Evolutionary conservation across 495 filamentous ascomycete genomes (phyloP).

Genomic region (Chlorociboria aeruginascens): DNA sequence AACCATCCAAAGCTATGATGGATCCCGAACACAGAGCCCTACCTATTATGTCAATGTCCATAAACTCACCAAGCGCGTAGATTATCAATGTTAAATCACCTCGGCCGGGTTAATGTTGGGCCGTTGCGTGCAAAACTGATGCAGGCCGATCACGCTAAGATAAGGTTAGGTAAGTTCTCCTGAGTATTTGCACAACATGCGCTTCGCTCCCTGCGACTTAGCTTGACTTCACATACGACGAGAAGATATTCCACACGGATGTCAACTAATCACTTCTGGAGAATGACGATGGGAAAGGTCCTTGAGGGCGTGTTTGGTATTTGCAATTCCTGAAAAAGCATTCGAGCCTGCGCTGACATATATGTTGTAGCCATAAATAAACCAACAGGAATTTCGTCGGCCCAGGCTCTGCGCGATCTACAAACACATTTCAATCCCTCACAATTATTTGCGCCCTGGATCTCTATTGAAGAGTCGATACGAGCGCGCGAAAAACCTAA

Average conservation of each 20-base stretch:
- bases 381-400: constrained; percentile 70
- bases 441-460: constrained; percentile 57
- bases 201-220: too few relatives aligned
- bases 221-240: constrained; percentile 6
- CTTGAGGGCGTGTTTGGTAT: constrained; percentile 68
- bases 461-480: constrained; percentile 42
- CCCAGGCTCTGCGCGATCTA: constrained; percentile 75
- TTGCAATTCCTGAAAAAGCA: neutral
- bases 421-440: constrained; percentile 78
- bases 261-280: constrained; percentile 14
- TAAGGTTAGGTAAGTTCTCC: neutral
- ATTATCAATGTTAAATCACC: too few relatives aligned
- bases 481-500: constrained; percentile 39
- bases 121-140: too few relatives aligned
- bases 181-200: constrained; percentile 15
- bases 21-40: too few relatives aligned
- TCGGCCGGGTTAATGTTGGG: too few relatives aligned
- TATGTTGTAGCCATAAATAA: constrained; percentile 73
- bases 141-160: neutral
- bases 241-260: neutral
- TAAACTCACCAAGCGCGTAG: too few relatives aligned
- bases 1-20: too few relatives aligned
- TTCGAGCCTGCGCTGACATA: constrained; percentile 1
- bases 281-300: constrained; percentile 47
- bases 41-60: too few relatives aligned